These are phyloP conservation scores for Pichia sp. DNA, from an alignment of 1,139 yeast species.

Conservation along the genomic window DNA sequence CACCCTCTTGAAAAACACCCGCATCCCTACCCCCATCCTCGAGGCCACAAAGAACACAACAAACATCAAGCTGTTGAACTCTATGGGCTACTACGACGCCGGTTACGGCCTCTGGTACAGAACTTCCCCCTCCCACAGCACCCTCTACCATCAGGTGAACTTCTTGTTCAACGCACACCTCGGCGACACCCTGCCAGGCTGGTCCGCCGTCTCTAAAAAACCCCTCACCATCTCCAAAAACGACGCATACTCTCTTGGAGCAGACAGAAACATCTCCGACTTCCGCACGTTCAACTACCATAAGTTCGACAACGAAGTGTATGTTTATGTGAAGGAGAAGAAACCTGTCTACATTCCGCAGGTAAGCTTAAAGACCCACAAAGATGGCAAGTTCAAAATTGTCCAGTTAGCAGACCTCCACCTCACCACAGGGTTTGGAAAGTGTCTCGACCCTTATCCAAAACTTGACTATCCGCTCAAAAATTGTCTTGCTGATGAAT, in stretches of 20 bases:
- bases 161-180: constrained; percentile 69
- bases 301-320: constrained; percentile 23
- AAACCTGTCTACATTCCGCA: constrained; percentile 20
- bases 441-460: constrained; percentile 69
- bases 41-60: background rate
- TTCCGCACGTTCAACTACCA: constrained; percentile 15
- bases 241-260: constrained; percentile 6
- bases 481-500: constrained; percentile 68
- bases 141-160: constrained; percentile 3
- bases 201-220: constrained; percentile 37
- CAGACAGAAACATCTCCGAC: background rate
- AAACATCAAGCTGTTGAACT: background rate
- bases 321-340: constrained; percentile 24
- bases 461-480: constrained; percentile 29
- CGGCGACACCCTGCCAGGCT: constrained; percentile 70
- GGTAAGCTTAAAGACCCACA: constrained; percentile 17
- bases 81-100: constrained; percentile 12
- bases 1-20: background rate
- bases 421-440: constrained; percentile 71
- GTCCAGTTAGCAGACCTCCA: constrained; percentile 86
- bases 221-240: constrained; percentile 6
- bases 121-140: constrained; percentile 31
- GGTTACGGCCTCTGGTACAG: constrained; percentile 53
- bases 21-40: constrained; percentile 5
- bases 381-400: constrained; percentile 59